Evolutionary conservation across 2,329 filamentous ascomycete species (phyloP), one percentile per base, ranked within the genome.

Genomic region (Cytospora chrysosperma): DNA sequence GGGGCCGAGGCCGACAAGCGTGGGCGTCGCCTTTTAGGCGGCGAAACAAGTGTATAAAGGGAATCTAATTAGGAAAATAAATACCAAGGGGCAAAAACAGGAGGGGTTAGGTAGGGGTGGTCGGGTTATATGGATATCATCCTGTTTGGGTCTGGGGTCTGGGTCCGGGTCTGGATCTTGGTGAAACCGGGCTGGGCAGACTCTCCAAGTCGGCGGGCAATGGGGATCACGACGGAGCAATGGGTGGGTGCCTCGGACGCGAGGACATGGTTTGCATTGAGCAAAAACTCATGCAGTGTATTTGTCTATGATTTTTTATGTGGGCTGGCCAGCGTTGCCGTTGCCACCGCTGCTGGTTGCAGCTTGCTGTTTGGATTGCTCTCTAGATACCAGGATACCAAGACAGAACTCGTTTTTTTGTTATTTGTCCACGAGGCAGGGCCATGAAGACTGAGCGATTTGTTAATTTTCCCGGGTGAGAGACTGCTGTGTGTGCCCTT

Each of bases 1-100:
- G 17, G 68, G 68, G n/a, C 72, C 71, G 21, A 70, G 75, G 62
- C 76, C 76, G 59, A 74, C 72, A 68, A 80, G 77, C 65, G 80
- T 82, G 24, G 80, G 80, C 9, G 76, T 83, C 66, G 80, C 81
- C 3, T 79, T 82, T 70, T 81, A 71, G 55, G 27, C 19, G 51
- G 1, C 4, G 10, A 7, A 34, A n/a, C n/a, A n/a, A n/a, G n/a
- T 12, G n/a, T 43, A 8, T 21, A 2, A 56, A 7, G 7, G 15
- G 27, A 28, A 24, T 24, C 55, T 57, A 24, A 19, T 47, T 10
- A 24, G 17, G 24, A 49, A n/a, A n/a, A n/a, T n/a, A n/a, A 21
- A n/a, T 27, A 34, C 24, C 21, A 50, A 37, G 43, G 43, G 37
- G 8, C 55, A 56, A 28, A 34, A 57, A 26, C 32, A 34, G 7